Conservation (phyloP, 1,139 yeast species). For the Blastobotrys aristatus region DNA sequence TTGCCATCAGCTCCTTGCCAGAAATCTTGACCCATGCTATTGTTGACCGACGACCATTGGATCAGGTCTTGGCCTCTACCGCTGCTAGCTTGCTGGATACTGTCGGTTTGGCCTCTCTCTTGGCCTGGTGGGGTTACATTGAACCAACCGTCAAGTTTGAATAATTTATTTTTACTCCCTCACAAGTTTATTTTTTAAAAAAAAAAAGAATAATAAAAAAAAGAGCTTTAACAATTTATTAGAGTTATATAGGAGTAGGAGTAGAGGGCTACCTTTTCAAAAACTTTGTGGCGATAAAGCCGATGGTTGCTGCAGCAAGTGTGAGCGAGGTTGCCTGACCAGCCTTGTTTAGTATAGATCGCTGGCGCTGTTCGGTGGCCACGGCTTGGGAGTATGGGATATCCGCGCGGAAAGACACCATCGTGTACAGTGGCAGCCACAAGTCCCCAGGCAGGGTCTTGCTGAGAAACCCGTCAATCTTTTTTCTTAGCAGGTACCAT, state of each 20-base stretch:
- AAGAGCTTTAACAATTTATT: not conserved
- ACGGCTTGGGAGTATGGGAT: slow-evolving; percentile 72
- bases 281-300: not conserved
- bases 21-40: slow-evolving; percentile 33
- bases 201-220: not conserved
- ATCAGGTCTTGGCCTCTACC: slow-evolving; percentile 34
- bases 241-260: too few species aligned
- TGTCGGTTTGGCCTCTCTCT: slow-evolving; percentile 38
- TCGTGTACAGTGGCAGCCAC: slow-evolving; percentile 87
- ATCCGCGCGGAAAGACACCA: slow-evolving; percentile 87
- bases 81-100: slow-evolving; percentile 38
- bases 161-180: not conserved
- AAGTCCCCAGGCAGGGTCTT: slow-evolving; percentile 44
- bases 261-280: too few species aligned
- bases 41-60: slow-evolving; percentile 36
- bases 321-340: not conserved
- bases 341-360: slow-evolving; percentile 6
- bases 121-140: slow-evolving; percentile 35
- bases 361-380: slow-evolving; percentile 45
- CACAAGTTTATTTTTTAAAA: too few species aligned
- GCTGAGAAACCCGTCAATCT: slow-evolving; percentile 62
- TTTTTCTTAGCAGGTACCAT: slow-evolving; percentile 59
- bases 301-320: not conserved
- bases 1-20: slow-evolving; percentile 38
- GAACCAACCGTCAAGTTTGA: slow-evolving; percentile 6